phyloP scores from a whole-genome alignment of 345 rosid genomes.

The Camelina laxa region DNA sequence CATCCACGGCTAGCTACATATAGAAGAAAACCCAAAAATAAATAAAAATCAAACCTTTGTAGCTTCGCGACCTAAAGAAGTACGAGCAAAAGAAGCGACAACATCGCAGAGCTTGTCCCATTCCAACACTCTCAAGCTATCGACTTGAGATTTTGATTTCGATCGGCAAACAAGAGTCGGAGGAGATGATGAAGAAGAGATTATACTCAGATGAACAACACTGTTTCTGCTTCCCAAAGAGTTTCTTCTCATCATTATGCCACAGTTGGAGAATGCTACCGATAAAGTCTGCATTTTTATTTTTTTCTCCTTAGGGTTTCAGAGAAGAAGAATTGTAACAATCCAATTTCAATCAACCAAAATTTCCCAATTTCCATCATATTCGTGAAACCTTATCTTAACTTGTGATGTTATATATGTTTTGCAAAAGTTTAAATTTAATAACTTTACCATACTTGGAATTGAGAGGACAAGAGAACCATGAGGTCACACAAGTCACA shows the following conservation, averaged over 20 bases:
- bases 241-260: slow-evolving; percentile 36
- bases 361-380: slow-evolving; percentile 12
- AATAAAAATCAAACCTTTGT: slow-evolving; percentile 49
- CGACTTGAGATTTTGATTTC: slow-evolving; percentile 46
- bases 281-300: slow-evolving; percentile 36
- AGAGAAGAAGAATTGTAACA: neutral
- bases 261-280: slow-evolving; percentile 33
- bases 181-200: slow-evolving; percentile 28
- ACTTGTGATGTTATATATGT: neutral
- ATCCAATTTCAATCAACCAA: slow-evolving; percentile 10
- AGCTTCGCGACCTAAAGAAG: slow-evolving; percentile 79
- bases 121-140: slow-evolving; percentile 74
- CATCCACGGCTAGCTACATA: neutral
- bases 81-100: slow-evolving; percentile 78
- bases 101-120: slow-evolving; percentile 90
- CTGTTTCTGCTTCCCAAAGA: slow-evolving; percentile 23
- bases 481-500: slow-evolving; percentile 6
- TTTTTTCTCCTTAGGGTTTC: neutral
- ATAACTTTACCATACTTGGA: neutral
- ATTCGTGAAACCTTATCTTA: slow-evolving; percentile 21
- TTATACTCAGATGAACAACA: slow-evolving; percentile 13
- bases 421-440: neutral
- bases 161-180: slow-evolving; percentile 34
- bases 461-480: neutral
- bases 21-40: neutral